Percentiles rank a stretch among this genome's conserved stretches.
phyloP scores from a whole-genome alignment of 768 basidiomycete genomes.

The Porpolomopsis calyptriformis region DNA sequence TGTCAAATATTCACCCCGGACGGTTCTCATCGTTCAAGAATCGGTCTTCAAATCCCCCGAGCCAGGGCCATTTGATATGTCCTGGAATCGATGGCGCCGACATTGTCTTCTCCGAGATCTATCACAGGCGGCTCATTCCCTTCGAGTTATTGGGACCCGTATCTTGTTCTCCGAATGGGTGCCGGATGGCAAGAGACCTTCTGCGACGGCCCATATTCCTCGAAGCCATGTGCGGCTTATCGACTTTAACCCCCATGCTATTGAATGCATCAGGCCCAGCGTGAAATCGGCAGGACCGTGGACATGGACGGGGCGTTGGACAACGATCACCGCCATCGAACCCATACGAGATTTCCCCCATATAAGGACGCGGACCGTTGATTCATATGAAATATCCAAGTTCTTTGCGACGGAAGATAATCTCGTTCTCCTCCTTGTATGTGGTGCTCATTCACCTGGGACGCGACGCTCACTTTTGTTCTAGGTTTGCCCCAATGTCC shows the following conservation, averaged over 20 bases:
- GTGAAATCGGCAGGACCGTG: slow-evolving; percentile 22
- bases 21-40: slow-evolving; percentile 46
- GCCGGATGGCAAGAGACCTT: slow-evolving; percentile 15
- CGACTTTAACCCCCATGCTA: slow-evolving; percentile 35
- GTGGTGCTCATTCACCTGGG: slow-evolving; percentile 13
- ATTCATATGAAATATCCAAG: slow-evolving; percentile 36
- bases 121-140: slow-evolving; percentile 19
- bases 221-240: slow-evolving; percentile 27
- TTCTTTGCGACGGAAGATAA: slow-evolving; percentile 51
- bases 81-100: slow-evolving; percentile 49
- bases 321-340: slow-evolving; percentile 33
- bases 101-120: slow-evolving; percentile 38
- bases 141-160: slow-evolving; percentile 37
- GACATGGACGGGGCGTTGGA: slow-evolving; percentile 32
- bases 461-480: slow-evolving; percentile 1
- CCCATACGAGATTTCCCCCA: slow-evolving; percentile 32
- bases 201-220: not conserved
- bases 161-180: slow-evolving; percentile 37
- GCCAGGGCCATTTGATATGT: slow-evolving; percentile 34
- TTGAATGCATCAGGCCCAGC: slow-evolving; percentile 18
- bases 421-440: slow-evolving; percentile 44
- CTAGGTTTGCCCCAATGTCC: slow-evolving; percentile 26
- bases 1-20: not conserved
- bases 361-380: slow-evolving; percentile 23
- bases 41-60: slow-evolving; percentile 34